Percentiles rank a stretch among this genome's conserved stretches.
These are phyloP conservation scores for Phytophthora hibernalis DNA, from an alignment of 352 stramenopile species.

Conservation along the genomic window DNA sequence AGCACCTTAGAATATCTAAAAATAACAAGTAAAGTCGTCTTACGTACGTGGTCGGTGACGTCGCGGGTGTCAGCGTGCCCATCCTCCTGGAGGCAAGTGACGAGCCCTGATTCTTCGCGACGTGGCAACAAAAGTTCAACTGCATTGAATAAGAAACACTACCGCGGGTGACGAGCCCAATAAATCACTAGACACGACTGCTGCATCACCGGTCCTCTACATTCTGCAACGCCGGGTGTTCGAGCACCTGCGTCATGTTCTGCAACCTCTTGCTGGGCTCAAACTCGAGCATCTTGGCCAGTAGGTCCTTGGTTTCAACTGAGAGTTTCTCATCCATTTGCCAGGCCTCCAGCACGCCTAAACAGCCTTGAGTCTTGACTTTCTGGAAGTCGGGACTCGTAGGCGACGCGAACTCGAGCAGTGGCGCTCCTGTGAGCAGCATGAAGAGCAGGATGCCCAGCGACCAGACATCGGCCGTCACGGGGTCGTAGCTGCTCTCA, in stretches of 20 bases:
- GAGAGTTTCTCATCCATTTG: constrained; percentile 30
- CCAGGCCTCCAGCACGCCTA: constrained; percentile 46
- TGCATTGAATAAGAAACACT: neutral
- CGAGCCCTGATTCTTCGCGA: neutral
- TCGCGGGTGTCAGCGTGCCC: neutral
- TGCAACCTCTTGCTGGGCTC: constrained; percentile 38
- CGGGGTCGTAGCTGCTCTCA: constrained; percentile 36
- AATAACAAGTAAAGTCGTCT: too few species aligned
- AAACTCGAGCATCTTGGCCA: constrained; percentile 45
- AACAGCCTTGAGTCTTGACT: constrained; percentile 38
- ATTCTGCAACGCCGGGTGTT: constrained; percentile 23
- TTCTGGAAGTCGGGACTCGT: constrained; percentile 38
- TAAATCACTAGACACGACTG: neutral
- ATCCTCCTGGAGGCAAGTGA: neutral
- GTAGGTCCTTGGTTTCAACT: constrained; percentile 31
- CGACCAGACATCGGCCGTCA: constrained; percentile 59
- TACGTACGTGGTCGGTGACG: neutral
- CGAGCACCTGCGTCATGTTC: constrained; percentile 35
- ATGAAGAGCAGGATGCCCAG: constrained; percentile 68
- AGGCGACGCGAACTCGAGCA: constrained; percentile 43
- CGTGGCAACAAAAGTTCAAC: neutral
- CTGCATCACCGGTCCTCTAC: neutral
- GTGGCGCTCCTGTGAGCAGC: constrained; percentile 57
- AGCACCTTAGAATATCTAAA: neutral
- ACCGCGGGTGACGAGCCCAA: neutral